Base-by-base conservation (phyloP, 176 grass and related monocot genomes). In the Oryza glaberrima region DNA sequence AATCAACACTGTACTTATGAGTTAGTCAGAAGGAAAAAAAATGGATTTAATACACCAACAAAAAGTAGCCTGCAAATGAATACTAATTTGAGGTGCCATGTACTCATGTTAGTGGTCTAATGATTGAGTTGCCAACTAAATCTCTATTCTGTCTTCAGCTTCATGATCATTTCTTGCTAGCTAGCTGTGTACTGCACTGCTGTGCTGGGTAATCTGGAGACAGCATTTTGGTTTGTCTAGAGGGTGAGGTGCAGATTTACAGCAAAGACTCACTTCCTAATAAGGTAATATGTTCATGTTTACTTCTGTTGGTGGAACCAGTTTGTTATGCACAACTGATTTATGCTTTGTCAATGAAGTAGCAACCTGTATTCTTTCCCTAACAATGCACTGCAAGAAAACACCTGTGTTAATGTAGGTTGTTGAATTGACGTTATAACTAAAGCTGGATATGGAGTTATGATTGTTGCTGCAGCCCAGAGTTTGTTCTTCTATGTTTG, bases 51-150 rank as follows among this genome's bases (percentile, higher is more conserved):
- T 32, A 77, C 20, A 77, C 9, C 13, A 48, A 20, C 26, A 64
- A 49, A 61, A 82, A n/a, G 7, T 63, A 23, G 58, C 58, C 58
- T 63, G n/a, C 58, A 63, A 63, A 22, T 63, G n/a, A 63, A 63
- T 63, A 54, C 5, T 54, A 54, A 54, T 54, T 54, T 23, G 58
- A 60, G 20, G 15, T 63, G 56, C 7, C 40, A 41, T 41, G 40
- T 41, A 41, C 40, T 82, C 83, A 84, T 32, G 9, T 83, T 90
- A 49, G 51, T 84, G 84, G 64, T 69, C 85, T 84, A 84, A 70
- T 56, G 76, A 84, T 87, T 90, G 85, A 90, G 70, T 36, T 63
- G 51, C 64, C 89, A 90, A 80, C 84, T 69, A 90, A 87, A 75
- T 76, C 5, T 64, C 48, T 80, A 81, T 76, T 84, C 12, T 83